These are phyloP conservation scores for Fusarium armeniacum DNA, from an alignment of 2,329 filamentous ascomycete genomes.

Conservation along the genomic window DNA sequence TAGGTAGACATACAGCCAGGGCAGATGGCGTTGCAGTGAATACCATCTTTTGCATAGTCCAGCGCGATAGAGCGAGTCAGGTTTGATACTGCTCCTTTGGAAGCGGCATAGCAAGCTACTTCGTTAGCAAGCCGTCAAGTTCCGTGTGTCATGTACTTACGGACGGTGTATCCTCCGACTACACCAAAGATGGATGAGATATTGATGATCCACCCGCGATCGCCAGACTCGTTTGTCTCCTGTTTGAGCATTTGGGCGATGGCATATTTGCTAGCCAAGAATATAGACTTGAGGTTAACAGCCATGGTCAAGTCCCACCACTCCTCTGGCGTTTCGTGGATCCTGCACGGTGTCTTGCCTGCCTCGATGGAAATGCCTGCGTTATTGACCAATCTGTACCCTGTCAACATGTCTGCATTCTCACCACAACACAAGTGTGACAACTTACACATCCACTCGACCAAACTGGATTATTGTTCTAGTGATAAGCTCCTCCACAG, in stretches of 20 bases:
- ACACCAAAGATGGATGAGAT: constrained; percentile 61
- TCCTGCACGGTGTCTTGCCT: constrained; percentile 52
- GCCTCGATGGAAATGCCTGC: constrained; percentile 60
- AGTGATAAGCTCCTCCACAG: constrained; percentile 57
- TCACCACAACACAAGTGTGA: constrained; percentile 28
- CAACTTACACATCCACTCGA: constrained; percentile 48
- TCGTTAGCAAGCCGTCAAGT: neutral
- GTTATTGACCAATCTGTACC: constrained; percentile 54
- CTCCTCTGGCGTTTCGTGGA: constrained; percentile 63
- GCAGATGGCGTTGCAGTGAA: constrained; percentile 68
- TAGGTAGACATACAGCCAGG: constrained; percentile 58
- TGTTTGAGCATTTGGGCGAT: constrained; percentile 65
- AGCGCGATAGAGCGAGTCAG: constrained; percentile 63
- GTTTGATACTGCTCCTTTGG: constrained; percentile 65
- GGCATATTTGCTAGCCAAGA: constrained; percentile 61
- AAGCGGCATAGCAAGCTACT: constrained; percentile 59
- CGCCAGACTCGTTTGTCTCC: constrained; percentile 54
- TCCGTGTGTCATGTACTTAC: constrained; percentile 2
- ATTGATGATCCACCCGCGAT: constrained; percentile 66
- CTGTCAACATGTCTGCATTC: neutral
- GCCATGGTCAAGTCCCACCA: constrained; percentile 61
- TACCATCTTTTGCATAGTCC: constrained; percentile 63
- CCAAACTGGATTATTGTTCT: constrained; percentile 40
- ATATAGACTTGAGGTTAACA: constrained; percentile 57
- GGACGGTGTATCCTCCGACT: constrained; percentile 51